Base-by-base conservation (phyloP, 305 asterid genomes). In the Fraxinus albicans region DNA sequence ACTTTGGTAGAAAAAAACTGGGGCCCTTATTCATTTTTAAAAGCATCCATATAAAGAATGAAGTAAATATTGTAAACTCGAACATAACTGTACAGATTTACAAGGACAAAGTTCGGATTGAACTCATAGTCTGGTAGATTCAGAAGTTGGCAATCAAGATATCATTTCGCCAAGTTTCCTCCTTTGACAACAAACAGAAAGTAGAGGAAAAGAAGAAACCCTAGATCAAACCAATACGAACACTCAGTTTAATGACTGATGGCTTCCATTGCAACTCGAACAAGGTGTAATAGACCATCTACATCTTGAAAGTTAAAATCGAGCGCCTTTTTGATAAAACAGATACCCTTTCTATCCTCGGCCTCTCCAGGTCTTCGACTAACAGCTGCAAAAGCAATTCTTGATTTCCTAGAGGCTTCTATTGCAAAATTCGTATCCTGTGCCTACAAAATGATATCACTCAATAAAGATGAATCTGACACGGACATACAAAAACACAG, bases 361-460 rank as follows among this genome's bases (percentile, higher is more conserved):
- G 93, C 84, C 82, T 93, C 96, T 75, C 91, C 91, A 8, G 82
- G 88, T 90, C 88, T 89, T 40, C 92, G 85, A 77, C 88, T 80
- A 84, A 93, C 94, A 73, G 95, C 90, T 69, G 93, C 86, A 81
- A 91, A 91, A 77, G 97, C 93, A 38, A 77, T 86, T 83, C 94
- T 89, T 60, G 98, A 93, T 92, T 93, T 97, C 85, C 95, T 89
- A 31, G 99, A 90, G 82, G 98, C 98, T 88, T 94, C 99, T 99
- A 97, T 97, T 33, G 99, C 98, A 82, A 83, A 87, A 82, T 82
- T 92, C 77, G 90, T 97, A 85, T 92, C 96, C 76, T 90, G 97
- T 69, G 98, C 97, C 99, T 95, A 84, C 79, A 88, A 84, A 80
- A 78, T 79, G 78, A 73, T 77, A 79, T 82, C 63, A 77, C n/a